These are phyloP conservation scores for Pseudotulostoma volvatum DNA, from an alignment of 495 filamentous ascomycete species.

Conservation along the genomic window DNA sequence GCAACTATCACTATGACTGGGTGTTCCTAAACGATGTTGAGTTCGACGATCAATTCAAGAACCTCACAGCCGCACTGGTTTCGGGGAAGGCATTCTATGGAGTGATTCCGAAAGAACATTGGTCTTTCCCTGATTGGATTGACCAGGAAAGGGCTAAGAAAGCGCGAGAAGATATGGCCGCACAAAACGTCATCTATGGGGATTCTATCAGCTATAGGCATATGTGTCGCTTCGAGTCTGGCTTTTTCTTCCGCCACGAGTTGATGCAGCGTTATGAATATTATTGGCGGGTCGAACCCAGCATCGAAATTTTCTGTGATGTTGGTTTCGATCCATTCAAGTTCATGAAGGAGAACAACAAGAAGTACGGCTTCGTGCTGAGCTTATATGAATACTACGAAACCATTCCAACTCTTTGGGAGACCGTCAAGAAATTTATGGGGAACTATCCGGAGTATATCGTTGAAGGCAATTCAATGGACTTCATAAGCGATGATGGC, in stretches of 20 bases:
- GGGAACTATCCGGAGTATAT: constrained; percentile 77
- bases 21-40: constrained; percentile 90
- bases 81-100: constrained; percentile 86
- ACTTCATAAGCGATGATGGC: constrained; percentile 77
- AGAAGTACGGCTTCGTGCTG: constrained; percentile 81
- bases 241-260: constrained; percentile 80
- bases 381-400: constrained; percentile 90
- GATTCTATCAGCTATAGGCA: constrained; percentile 84
- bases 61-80: constrained; percentile 72
- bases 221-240: constrained; percentile 89
- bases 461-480: constrained; percentile 68
- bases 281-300: constrained; percentile 88
- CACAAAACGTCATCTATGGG: constrained; percentile 84
- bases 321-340: constrained; percentile 71
- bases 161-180: constrained; percentile 69
- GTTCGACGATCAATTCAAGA: constrained; percentile 81
- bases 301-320: constrained; percentile 77
- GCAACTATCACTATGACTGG: constrained; percentile 94
- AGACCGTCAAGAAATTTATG: constrained; percentile 83
- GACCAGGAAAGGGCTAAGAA: constrained; percentile 70
- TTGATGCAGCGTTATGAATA: constrained; percentile 75
- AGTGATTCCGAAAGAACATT: constrained; percentile 66
- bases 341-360: constrained; percentile 73
- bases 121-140: constrained; percentile 78
- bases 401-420: constrained; percentile 92